Percentiles rank a stretch among this genome's conserved stretches.
Evolutionary conservation across 176 grass and related monocot genomes (phyloP).

Genomic region (Aegilops bicornis): DNA sequence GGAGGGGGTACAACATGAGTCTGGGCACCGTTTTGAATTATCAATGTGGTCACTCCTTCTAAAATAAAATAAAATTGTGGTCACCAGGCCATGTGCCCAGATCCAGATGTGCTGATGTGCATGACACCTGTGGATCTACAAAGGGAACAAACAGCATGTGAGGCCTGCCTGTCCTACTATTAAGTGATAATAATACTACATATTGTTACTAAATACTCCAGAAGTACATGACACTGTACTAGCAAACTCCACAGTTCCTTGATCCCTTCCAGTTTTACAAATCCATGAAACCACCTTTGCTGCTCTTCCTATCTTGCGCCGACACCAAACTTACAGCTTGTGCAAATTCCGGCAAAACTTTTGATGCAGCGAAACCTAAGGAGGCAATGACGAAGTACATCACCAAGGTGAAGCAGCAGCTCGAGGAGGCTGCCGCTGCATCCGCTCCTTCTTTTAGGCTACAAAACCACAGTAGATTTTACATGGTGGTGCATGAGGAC

Average conservation of each 20-base stretch:
- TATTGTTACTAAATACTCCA: not conserved
- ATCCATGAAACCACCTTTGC: no score
- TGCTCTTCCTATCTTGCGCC: not conserved
- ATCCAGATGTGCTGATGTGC: no score
- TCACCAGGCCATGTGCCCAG: no score
- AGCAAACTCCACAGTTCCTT: not conserved
- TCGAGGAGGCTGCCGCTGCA: not conserved
- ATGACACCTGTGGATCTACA: not conserved
- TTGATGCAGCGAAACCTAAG: not conserved
- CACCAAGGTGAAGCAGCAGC: constrained; percentile 13
- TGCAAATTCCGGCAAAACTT: not conserved
- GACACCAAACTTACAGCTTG: not conserved
- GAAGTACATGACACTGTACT: not conserved
- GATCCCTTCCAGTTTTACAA: not conserved
- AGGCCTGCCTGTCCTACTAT: no score
- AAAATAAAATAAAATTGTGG: no score
- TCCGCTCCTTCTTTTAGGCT: not conserved
- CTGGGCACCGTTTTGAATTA: no score
- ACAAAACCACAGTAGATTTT: no score
- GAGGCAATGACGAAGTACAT: not conserved
- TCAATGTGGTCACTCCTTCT: no score
- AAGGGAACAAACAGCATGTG: not conserved
- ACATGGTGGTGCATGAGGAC: no score
- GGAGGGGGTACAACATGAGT: no score
- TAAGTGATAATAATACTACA: not conserved